Conservation (phyloP, 23 red algal species). For the Agarophyton chilense region DNA sequence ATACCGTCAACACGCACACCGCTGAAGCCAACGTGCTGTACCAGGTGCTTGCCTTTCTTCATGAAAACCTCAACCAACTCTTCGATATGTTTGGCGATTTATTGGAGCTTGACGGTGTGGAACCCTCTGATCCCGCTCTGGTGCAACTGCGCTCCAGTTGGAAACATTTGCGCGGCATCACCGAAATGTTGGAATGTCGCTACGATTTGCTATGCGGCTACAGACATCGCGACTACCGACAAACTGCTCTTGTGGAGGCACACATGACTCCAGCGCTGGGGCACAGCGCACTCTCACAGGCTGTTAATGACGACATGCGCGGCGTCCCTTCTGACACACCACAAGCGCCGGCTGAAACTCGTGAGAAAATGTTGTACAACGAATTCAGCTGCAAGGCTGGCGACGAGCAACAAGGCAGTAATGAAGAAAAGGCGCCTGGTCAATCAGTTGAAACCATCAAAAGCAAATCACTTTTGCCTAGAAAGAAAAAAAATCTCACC, state of each 20-base stretch:
- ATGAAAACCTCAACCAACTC: slow-evolving; percentile 14
- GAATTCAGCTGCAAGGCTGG: background rate
- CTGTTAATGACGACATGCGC: slow-evolving; percentile 14
- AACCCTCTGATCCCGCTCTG: background rate
- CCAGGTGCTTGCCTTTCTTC: background rate
- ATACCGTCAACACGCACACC: background rate
- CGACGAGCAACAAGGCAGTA: background rate
- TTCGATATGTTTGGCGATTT: background rate
- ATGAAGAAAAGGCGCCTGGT: background rate
- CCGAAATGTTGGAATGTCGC: slow-evolving; percentile 5
- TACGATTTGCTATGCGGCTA: slow-evolving; percentile 14
- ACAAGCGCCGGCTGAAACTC: background rate
- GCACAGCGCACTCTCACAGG: background rate
- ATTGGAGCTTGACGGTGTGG: background rate
- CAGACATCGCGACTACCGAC: background rate
- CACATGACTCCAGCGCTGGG: slow-evolving; percentile 11
- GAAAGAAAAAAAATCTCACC: background rate
- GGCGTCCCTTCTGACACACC: background rate
- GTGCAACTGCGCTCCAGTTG: background rate
- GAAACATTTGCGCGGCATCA: slow-evolving; percentile 1
- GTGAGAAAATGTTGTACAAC: background rate
- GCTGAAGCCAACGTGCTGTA: slow-evolving; percentile 14
- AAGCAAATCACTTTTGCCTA: background rate
- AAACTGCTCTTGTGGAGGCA: slow-evolving; percentile 12
- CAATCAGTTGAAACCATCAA: background rate